Base-by-base conservation (phyloP, 2,329 filamentous ascomycete genomes). In the Knufia fluminis region DNA sequence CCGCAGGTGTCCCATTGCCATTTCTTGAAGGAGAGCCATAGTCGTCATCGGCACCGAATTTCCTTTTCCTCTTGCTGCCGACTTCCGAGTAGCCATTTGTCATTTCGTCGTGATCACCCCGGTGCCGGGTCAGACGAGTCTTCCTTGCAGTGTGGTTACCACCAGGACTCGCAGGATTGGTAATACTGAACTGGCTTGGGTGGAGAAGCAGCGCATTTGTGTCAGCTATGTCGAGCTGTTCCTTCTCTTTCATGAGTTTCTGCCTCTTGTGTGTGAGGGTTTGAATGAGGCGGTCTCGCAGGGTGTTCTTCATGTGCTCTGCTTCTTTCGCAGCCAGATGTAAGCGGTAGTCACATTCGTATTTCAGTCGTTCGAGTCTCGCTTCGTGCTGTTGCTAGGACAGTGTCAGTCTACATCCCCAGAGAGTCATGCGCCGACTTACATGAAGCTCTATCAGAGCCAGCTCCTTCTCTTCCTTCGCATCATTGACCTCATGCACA, bases 381-480 rank as follows among this genome's bases (percentile, higher is more conserved):
- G 72, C 71, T 52, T 78, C 69, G 62, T 81, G 75, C 49, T 76
- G 75, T 60, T 78, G 74, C 78, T 82, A 40, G 28, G 26, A 22
- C 44, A 14, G 41, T 26, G 39, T 57, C 17, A 58, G 51, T 38
- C 17, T 22, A 45, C 31, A 22, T 33, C 31, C 2, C 19, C 20
- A 2, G 41, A 22, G 49, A 47, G 16, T 14, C 35, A 36, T 20
- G 49, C 19, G 31, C n/a, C 17, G 24, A 52, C 66, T 62, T 74
- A 95, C 92, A 76, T 85, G 84, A 57, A 94, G 78, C 62, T 83
- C 79, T 4, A 85, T 83, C 62, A 97, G 70, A 59, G 90, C 82
- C 55, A 85, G 82, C 71, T 98, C 92, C 59, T 87, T 80, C 61
- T 87, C 79, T 67, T 97, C 90, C 57, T 95, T 82, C 6, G 88